phyloP scores from a whole-genome alignment of 2,329 filamentous ascomycete genomes.

The Ophiostoma novo-ulmi region DNA sequence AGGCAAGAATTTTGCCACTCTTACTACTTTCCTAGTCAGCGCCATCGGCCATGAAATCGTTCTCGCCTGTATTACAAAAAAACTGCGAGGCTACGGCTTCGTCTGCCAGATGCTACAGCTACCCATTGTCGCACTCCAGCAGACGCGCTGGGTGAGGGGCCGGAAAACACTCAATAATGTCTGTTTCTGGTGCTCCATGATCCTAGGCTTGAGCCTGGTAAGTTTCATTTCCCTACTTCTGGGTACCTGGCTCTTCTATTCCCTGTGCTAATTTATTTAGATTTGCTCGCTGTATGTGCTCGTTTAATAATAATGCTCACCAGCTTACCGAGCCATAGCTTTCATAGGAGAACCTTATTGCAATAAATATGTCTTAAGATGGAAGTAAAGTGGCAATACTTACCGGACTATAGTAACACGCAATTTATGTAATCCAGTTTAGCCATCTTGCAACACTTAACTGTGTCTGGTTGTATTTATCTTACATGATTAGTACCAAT shows the following conservation, averaged over 20 bases:
- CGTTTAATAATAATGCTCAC: conserved; percentile 32
- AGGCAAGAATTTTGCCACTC: conserved; percentile 70
- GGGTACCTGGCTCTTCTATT: neutral
- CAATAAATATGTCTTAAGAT: neutral
- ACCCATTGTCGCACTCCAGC: conserved; percentile 87
- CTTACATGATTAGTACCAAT: no score
- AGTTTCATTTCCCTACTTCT: conserved; percentile 33
- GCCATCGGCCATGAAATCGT: conserved; percentile 90
- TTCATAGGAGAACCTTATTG: neutral
- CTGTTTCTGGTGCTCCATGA: conserved; percentile 89
- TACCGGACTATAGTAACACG: no score
- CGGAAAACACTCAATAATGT: conserved; percentile 79
- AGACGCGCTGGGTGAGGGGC: conserved; percentile 68
- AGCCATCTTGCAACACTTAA: no score
- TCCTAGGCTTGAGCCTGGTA: conserved; percentile 75
- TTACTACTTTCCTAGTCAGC: conserved; percentile 87
- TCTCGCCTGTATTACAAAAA: conserved; percentile 97
- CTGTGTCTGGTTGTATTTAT: no score
- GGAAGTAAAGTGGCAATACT: neutral
- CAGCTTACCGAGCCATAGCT: neutral
- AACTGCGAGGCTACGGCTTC: conserved; percentile 90
- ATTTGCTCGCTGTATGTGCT: conserved; percentile 28
- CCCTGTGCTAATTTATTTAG: neutral
- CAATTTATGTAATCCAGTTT: no score
- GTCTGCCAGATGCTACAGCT: conserved; percentile 94